Evolutionary conservation across 2,329 filamentous ascomycete species (phyloP).

Genomic region (Alternaria brassicicola): DNA sequence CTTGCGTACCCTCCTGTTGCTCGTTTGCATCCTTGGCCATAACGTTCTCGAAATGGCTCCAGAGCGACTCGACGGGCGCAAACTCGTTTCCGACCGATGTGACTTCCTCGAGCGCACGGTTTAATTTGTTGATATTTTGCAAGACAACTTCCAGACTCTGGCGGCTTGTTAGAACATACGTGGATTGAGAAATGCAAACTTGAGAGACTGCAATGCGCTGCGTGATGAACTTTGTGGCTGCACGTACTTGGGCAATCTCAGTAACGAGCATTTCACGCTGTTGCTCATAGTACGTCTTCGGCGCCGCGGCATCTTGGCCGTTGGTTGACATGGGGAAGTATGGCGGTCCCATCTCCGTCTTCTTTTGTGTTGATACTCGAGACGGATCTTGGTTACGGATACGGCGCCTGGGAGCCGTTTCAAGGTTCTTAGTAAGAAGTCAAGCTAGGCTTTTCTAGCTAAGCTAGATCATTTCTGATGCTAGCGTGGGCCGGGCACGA

Average conservation of each 20-base stretch:
- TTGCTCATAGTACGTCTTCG: constrained; percentile 70
- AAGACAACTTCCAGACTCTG: constrained; percentile 84
- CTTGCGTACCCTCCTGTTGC: constrained; percentile 27
- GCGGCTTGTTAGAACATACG: background rate
- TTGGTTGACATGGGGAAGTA: constrained; percentile 26
- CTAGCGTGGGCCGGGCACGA: background rate
- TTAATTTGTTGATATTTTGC: constrained; percentile 94
- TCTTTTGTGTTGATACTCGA: background rate
- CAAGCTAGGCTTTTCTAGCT: background rate
- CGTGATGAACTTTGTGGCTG: background rate
- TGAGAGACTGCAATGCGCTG: constrained; percentile 49
- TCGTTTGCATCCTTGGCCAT: constrained; percentile 75
- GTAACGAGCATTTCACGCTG: constrained; percentile 73
- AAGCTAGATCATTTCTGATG: accelerated
- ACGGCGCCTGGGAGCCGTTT: background rate
- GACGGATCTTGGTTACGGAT: background rate
- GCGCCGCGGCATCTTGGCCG: constrained; percentile 21
- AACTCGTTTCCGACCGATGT: constrained; percentile 97
- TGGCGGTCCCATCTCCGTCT: constrained; percentile 27
- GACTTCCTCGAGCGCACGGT: constrained; percentile 88
- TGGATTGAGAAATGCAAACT: constrained; percentile 4
- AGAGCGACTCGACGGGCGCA: constrained; percentile 92
- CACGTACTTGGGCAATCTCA: constrained; percentile 71
- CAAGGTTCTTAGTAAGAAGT: background rate
- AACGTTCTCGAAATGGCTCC: constrained; percentile 96